Base-by-base conservation (phyloP, 169 alveolate species). In the Eimeria zaria region DNA sequence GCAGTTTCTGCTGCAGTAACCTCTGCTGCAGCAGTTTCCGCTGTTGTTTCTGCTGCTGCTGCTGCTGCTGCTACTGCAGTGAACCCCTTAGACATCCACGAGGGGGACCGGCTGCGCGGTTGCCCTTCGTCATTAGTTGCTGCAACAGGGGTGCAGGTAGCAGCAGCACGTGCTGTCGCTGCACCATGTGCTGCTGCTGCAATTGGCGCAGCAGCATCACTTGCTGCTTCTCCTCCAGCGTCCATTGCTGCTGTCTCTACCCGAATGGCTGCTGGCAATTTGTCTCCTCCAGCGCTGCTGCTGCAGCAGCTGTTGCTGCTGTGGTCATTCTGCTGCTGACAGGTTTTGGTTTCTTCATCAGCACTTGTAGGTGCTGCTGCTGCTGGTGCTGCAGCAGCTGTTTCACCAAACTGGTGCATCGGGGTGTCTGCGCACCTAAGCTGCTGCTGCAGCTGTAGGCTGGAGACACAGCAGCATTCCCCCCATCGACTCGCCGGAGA, bases 361-460 rank as follows among this genome's bases (percentile, higher is more conserved):
- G 39, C 80, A 22, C 16, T 64, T 64, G 36, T 36, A 2, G 27
- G 39, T 33, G 67, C 30, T 5, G 90, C 53, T n/a, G 90, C 71
- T 7, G 55, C 90, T 24, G 73, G 53, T 6, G 90, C 58, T 7
- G 93, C 80, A 6, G 81, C 91, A 12, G 76, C 92, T 55, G 92
- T 64, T 85, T 80, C 62, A 27, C 44, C 93, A 14, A 62, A 81
- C 67, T 85, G 93, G 48, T 46, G 53, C 60, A 9, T 24, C 22
- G 93, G 80, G 36, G 62, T n/a, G 71, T 85, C 93, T 33, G 81
- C 51, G 81, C 81, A 85, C 93, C 93, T 33, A 44, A 85, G 93
- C 93, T 83, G 91, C 84, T 74, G 84, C 91, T 83, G 91, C 91
- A 83, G 74, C 91, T 85, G 93, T 46, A 85, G 62, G 64, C 64